phyloP scores from a whole-genome alignment of 2,329 filamentous ascomycete genomes.

The Aureobasidium lini region DNA sequence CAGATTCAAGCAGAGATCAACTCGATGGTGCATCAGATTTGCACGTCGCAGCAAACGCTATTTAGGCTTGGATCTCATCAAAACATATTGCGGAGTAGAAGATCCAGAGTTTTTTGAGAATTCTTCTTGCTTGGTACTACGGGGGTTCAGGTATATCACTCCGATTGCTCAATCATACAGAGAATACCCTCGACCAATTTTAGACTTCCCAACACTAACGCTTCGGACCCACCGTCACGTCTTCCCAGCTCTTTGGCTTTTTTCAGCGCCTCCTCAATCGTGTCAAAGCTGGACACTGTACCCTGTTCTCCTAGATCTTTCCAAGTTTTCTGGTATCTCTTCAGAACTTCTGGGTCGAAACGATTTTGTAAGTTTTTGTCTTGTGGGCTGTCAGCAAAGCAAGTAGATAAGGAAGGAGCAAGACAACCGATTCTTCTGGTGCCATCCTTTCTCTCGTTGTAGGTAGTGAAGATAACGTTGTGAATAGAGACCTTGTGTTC shows the following conservation, averaged over 20 bases:
- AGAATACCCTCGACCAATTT: neutral
- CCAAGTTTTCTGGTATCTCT: neutral
- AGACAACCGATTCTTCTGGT: neutral
- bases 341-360: neutral
- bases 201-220: neutral
- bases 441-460: neutral
- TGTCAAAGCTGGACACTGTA: neutral
- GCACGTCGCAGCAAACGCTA: too few species aligned
- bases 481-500: neutral
- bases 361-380: neutral
- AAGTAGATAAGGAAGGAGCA: neutral
- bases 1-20: too few species aligned
- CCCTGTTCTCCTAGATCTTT: neutral
- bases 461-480: neutral
- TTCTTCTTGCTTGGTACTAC: too few species aligned
- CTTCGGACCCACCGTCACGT: neutral
- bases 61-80: too few species aligned
- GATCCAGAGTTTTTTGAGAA: too few species aligned
- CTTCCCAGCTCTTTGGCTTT: neutral
- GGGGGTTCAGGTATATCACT: neutral
- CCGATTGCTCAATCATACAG: neutral
- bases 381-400: neutral
- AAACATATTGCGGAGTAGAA: too few species aligned
- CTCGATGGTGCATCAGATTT: too few species aligned
- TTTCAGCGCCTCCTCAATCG: neutral